These are phyloP conservation scores for Botrytis squamosa DNA, from an alignment of 2,329 filamentous ascomycete species.

Conservation along the genomic window DNA sequence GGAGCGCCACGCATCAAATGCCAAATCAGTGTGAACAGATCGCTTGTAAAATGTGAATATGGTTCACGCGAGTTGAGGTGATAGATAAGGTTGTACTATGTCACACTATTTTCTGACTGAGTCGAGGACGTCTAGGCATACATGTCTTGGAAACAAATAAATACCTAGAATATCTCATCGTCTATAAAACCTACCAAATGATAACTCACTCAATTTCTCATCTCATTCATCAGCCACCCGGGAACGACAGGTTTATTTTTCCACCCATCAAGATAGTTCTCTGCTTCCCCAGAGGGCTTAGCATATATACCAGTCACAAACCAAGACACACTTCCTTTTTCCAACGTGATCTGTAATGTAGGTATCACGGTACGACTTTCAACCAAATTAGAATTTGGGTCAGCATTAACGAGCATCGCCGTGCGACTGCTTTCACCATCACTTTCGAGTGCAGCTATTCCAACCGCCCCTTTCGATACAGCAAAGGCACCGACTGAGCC, in stretches of 20 bases:
- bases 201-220: constrained; percentile 7
- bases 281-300: constrained; percentile 55
- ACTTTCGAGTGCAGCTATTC: constrained; percentile 52
- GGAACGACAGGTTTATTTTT: constrained; percentile 57
- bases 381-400: constrained; percentile 76
- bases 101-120: background rate
- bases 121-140: background rate
- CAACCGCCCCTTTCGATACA: constrained; percentile 54
- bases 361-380: constrained; percentile 72
- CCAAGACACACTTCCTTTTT: constrained; percentile 58
- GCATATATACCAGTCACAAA: constrained; percentile 72
- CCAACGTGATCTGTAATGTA: constrained; percentile 62
- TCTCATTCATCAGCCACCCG: constrained; percentile 52
- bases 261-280: constrained; percentile 61
- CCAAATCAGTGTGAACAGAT: background rate
- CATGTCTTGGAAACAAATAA: background rate
- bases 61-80: background rate
- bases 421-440: constrained; percentile 33
- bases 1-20: background rate
- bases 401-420: constrained; percentile 69
- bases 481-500: constrained; percentile 55
- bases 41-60: background rate
- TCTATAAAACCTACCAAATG: background rate
- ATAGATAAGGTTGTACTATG: background rate
- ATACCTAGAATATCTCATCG: background rate